These are phyloP conservation scores for Skeletonema tropicum DNA, from an alignment of 108 stramenopile genomes.

Conservation along the genomic window DNA sequence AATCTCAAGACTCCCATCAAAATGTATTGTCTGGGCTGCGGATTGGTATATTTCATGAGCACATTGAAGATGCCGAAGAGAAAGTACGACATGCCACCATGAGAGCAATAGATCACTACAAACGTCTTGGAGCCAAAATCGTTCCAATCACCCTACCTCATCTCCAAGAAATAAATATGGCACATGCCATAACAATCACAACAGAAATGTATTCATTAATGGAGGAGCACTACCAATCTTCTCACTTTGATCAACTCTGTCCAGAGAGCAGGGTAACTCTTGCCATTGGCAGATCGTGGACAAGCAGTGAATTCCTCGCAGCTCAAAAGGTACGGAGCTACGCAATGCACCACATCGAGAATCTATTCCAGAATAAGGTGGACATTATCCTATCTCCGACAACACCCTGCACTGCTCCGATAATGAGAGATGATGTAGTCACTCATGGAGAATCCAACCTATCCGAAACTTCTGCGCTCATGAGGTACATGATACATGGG, in stretches of 20 bases:
- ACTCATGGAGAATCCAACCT: slow-evolving; percentile 35
- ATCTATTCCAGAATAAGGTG: slow-evolving; percentile 31
- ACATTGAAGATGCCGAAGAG: slow-evolving; percentile 38
- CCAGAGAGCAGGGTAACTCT: slow-evolving; percentile 57
- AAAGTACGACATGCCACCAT: slow-evolving; percentile 24
- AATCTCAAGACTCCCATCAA: no score
- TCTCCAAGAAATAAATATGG: slow-evolving; percentile 48
- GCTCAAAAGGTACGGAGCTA: slow-evolving; percentile 56
- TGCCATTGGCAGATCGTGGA: slow-evolving; percentile 40
- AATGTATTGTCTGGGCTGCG: neutral
- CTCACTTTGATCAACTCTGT: slow-evolving; percentile 19
- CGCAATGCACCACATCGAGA: slow-evolving; percentile 37
- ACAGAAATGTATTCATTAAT: slow-evolving; percentile 48
- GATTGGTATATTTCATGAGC: slow-evolving; percentile 41
- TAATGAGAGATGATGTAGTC: slow-evolving; percentile 1
- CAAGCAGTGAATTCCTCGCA: slow-evolving; percentile 51
- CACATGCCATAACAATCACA: slow-evolving; percentile 59
- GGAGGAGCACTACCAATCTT: slow-evolving; percentile 13
- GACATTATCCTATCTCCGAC: slow-evolving; percentile 53
- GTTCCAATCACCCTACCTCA: slow-evolving; percentile 60
- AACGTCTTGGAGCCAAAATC: slow-evolving; percentile 46
- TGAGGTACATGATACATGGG: slow-evolving; percentile 26
- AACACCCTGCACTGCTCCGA: slow-evolving; percentile 25
- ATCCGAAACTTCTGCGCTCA: slow-evolving; percentile 16
- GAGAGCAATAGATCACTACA: slow-evolving; percentile 31